phyloP scores from a whole-genome alignment of 768 basidiomycete genomes.

The Lactarius hengduanensis region DNA sequence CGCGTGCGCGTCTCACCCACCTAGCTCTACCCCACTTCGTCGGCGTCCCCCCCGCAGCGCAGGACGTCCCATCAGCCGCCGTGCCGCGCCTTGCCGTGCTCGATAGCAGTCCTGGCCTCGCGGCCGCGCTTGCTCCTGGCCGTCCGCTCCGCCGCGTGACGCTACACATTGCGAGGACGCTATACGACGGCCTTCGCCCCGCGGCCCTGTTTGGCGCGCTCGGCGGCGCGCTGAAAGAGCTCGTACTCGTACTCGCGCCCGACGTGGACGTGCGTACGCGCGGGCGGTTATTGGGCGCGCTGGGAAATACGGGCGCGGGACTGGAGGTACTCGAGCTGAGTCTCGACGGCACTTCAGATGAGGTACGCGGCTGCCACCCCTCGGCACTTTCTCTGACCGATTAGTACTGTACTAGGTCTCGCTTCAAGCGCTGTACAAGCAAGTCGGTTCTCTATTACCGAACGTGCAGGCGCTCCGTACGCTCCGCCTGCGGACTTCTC shows the following conservation, averaged over 20 bases:
- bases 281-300: conserved; percentile 35
- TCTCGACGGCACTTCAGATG: conserved; percentile 33
- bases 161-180: conserved; percentile 34
- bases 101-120: conserved; percentile 31
- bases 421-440: conserved; percentile 35
- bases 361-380: conserved; percentile 28
- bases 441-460: conserved; percentile 32
- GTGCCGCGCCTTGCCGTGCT: conserved; percentile 30
- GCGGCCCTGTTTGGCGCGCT: conserved; percentile 34
- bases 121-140: conserved; percentile 10
- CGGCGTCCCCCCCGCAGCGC: conserved; percentile 11
- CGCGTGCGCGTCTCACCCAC: conserved; percentile 29
- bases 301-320: conserved; percentile 33
- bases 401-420: conserved; percentile 6
- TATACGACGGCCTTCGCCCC: conserved; percentile 38
- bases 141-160: conserved; percentile 32
- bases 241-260: conserved; percentile 26
- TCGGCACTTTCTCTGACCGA: not conserved
- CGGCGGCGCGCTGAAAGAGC: conserved; percentile 26
- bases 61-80: conserved; percentile 19
- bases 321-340: conserved; percentile 33
- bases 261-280: conserved; percentile 36
- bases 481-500: conserved; percentile 37
- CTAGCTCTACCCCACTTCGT: conserved; percentile 21
- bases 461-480: conserved; percentile 34